Base-by-base conservation (phyloP, 805 yeast species). In the Vanderwaltozyma yarrowii region DNA sequence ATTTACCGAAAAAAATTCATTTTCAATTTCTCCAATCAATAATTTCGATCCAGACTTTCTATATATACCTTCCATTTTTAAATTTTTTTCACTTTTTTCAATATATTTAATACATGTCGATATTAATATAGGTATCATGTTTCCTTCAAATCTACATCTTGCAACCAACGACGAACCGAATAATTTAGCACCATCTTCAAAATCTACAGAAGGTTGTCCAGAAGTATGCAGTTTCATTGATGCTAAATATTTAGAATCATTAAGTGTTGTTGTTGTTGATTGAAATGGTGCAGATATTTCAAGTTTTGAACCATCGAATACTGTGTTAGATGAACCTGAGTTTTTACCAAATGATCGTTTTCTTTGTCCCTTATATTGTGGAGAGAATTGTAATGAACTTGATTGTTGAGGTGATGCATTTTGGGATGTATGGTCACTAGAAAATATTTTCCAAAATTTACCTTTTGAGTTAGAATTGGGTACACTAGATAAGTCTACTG, bases 1-100 rank as follows among this genome's bases (percentile, higher is more conserved):
- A 42, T 14, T 52, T 46, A 30, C 71, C 3, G 23, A 29, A 30
- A 36, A 40, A 21, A 60, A 43, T 20, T 39, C 43, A 11, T 38
- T 40, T 37, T 60, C 65, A 21, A 58, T 45, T 17, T 49, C 49
- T 39, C 58, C 62, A 31, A 59, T 52, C 33, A 50, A 74, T 38
- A 79, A 71, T 35, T 81, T 80, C 8, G 85, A 71, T 1, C 95
- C 98, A 33, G 94, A 80, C 47, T 88, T 80, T 47, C 98, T 69
- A 63, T 92, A 92, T 26, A 92, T 71, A 8, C 98, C 98, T 60
- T 88, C 97, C 44, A 69, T 64, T 29, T 71, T 76, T 47, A 88
- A 60, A 4, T 36, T 43, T 2, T 38, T 45, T 14, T 95, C 95
- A 41, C 85, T 67, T 6, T 55, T 54, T 61, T 89, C 96, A 37